These are phyloP conservation scores for Juncus inflexus DNA, from an alignment of 176 grass and related monocot species.

Conservation along the genomic window DNA sequence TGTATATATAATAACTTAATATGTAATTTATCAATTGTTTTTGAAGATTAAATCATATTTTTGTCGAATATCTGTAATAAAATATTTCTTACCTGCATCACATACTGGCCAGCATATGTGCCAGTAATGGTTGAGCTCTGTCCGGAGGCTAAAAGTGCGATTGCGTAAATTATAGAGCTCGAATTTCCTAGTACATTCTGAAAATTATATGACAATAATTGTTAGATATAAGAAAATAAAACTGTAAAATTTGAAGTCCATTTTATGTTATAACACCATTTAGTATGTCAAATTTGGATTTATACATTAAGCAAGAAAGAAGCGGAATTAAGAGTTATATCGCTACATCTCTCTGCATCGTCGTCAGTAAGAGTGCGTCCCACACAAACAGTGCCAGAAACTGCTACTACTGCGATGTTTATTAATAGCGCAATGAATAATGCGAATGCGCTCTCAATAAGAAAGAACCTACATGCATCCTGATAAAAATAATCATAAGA, in stretches of 20 bases:
- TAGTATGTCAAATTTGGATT: background rate
- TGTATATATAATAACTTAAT: background rate
- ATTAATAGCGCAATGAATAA: slow-evolving; percentile 80
- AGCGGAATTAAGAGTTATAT: slow-evolving; percentile 59
- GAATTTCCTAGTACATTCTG: slow-evolving; percentile 89
- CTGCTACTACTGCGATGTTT: slow-evolving; percentile 72
- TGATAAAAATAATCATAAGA: slow-evolving; percentile 12
- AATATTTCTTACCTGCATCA: slow-evolving; percentile 70
- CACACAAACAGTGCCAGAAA: slow-evolving; percentile 62
- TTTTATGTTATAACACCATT: background rate
- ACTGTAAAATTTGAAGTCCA: too few relatives aligned
- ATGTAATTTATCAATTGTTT: too few relatives aligned
- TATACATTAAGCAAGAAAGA: slow-evolving; percentile 79
- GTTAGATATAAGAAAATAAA: background rate
- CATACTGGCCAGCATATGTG: slow-evolving; percentile 85
- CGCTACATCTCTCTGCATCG: slow-evolving; percentile 34
- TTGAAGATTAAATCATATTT: too few relatives aligned
- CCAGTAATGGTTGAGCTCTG: slow-evolving; percentile 95
- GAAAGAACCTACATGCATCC: slow-evolving; percentile 79
- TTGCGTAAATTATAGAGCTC: slow-evolving; percentile 65
- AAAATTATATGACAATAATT: background rate
- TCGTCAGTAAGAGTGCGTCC: slow-evolving; percentile 35
- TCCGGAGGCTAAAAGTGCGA: slow-evolving; percentile 81
- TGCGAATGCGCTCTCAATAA: slow-evolving; percentile 73
- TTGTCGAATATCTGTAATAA: background rate